Base-by-base conservation (phyloP, 2,329 filamentous ascomycete genomes). In the Stagonosporopsis rhizophila region DNA sequence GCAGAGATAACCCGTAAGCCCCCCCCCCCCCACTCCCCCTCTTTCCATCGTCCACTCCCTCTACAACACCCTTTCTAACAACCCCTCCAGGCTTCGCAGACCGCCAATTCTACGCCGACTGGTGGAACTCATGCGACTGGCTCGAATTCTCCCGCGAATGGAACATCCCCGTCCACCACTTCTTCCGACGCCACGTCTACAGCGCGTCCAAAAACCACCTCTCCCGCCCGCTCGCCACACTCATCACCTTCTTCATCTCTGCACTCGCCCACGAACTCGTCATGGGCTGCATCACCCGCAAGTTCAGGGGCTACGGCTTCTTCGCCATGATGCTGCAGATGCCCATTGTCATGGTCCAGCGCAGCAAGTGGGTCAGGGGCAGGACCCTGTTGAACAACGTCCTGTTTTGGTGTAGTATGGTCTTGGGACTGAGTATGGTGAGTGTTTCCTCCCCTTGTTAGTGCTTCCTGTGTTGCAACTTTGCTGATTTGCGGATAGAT, bases 261-360 rank as follows among this genome's bases (percentile, higher is more conserved):
- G 91, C 95, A 32, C 73, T 96, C 20, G 92, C 92, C 15, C 95
- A 98, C 73, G 95, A 99, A 77, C 84, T 99, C 54, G 91, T 99
- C 69, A 96, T 99, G 90, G 92, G 90, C 7, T 98, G 94, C 75
- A 98, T 99, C 74, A 97, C 93, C 23, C 94, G 97, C 82, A 98
- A 99, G 80, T 82, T 98, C 41, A 82, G 95, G 34, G 95, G 95
- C 12, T 99, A 98, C 72, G 95, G 94, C 9, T 96, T 97, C 73
- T 71, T 96, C 19, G 90, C 91, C 60, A 95, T 97, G 87, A 98
- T 99, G 95, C 79, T 96, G 60, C 95, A 99, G 81, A 84, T 98
- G 65, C 95, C 95, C 0, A 95, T 98, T 64, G 90, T 98, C n/a
- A 86, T 93, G 75, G 80, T 98, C 27, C 95, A 98, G 80, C 85